Evolutionary conservation across 352 stramenopile species (phyloP), one percentile per base, ranked within the genome.

Genomic region (Globisporangium alternatum): DNA sequence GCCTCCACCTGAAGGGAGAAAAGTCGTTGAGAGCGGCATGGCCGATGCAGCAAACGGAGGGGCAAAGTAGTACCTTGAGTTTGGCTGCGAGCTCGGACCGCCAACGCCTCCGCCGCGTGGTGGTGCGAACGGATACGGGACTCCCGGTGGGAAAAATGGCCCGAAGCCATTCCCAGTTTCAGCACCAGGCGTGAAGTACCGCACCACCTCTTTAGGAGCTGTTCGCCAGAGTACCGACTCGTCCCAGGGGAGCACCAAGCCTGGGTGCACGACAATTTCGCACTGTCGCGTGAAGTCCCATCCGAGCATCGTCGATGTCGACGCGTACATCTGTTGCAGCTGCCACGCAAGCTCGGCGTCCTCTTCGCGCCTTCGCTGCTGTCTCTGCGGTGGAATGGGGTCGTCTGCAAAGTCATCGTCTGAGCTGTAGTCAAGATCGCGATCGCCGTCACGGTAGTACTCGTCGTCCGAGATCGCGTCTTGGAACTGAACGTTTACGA

Each of bases 271-370:
- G 31, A 51, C 30, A 2, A 90, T 63, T 53, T 90, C 80, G 6
- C 79, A 75, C 59, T 92, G 83, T 21, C 67, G 65, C 8, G 67
- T 67, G 57, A 92, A 90, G 61, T 95, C 83, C 83, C 83, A 95
- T 28, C 86, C 86, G 53, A 90, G 83, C n/a, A 89, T 65, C 33
- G 70, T 77, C 13, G 86, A 81, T 22, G 78, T 87, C 1, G 80
- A 81, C n/a, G 79, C 72, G 54, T 95, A 95, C 13, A 93, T 82
- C 47, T 90, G 72, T 65, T 90, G 72, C 31, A 95, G 59, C 22
- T 93, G 82, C 80, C 71, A 86, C 56, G 85, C 71, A 5, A 93
- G 70, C 47, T 86, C 70, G 5, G 73, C 62, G 51, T 83, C 67
- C 51, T 91, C 78, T 67, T 76, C 62, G 31, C 70, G 72, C 60